Percentiles rank a stretch among this genome's conserved stretches.
Evolutionary conservation across 352 stramenopile genomes (phyloP).

Genomic region (Phytophthora parvispora): DNA sequence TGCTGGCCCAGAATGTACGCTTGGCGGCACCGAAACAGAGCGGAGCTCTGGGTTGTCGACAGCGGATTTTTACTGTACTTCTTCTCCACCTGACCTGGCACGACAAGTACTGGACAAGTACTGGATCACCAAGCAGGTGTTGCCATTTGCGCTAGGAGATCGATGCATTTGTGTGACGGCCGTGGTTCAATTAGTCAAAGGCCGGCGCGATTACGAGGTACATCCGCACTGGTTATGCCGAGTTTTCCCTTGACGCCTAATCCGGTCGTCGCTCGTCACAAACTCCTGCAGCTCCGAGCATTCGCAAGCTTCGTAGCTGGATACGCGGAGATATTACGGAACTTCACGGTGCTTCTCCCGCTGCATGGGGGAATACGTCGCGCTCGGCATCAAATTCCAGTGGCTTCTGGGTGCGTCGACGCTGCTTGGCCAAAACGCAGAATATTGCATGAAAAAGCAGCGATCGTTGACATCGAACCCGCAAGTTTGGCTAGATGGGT

Average conservation of each 20-base stretch:
- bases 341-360: neutral
- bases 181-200: no score
- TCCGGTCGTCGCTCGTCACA: neutral
- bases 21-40: neutral
- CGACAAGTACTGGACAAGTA: no score
- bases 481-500: neutral
- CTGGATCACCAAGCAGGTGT: no score
- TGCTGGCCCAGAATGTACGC: neutral
- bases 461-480: neutral
- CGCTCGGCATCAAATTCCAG: no score
- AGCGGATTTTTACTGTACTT: constrained; percentile 7
- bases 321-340: neutral
- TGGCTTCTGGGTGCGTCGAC: neutral
- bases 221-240: neutral
- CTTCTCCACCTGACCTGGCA: neutral
- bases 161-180: no score
- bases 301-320: no score
- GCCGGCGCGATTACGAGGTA: no score
- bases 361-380: no score
- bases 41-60: neutral
- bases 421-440: no score
- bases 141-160: no score
- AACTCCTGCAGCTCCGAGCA: no score
- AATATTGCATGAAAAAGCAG: no score
- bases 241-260: neutral